Conservation (phyloP, 2,329 filamentous ascomycete species). For the Exophiala aquamarina region DNA sequence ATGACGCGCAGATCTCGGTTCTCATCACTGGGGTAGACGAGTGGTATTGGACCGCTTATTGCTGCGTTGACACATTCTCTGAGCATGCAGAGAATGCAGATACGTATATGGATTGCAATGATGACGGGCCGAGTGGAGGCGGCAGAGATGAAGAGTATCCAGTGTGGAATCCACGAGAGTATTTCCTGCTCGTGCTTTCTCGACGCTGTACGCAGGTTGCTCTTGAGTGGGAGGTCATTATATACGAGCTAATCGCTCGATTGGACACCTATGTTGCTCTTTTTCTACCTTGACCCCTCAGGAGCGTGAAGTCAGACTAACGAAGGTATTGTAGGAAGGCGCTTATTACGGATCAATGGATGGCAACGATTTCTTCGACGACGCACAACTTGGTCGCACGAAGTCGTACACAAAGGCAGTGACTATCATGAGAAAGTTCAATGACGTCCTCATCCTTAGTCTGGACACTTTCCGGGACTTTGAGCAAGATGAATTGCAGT, state of each 20-base stretch:
- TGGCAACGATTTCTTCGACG: background rate
- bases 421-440: constrained; percentile 7
- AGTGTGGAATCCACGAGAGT: constrained; percentile 17
- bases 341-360: background rate
- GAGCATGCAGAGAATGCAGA: constrained; percentile 9
- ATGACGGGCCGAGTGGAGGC: constrained; percentile 13
- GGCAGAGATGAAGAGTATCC: constrained; percentile 5
- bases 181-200: constrained; percentile 18
- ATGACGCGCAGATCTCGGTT: constrained; percentile 10
- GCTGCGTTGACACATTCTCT: constrained; percentile 14
- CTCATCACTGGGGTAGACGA: constrained; percentile 17
- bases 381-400: background rate
- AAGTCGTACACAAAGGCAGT: constrained; percentile 6
- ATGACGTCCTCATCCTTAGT: constrained; percentile 2
- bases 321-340: background rate
- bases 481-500: background rate
- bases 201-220: constrained; percentile 6
- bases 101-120: background rate
- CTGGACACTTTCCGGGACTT: constrained; percentile 1
- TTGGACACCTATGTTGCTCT: constrained; percentile 7
- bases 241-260: constrained; percentile 3
- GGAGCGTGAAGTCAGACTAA: background rate
- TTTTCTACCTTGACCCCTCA: no score
- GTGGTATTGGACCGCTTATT: constrained; percentile 21
- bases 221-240: constrained; percentile 9